These are phyloP conservation scores for Orbilia blumenaviensis DNA, from an alignment of 2,329 filamentous ascomycete genomes.

Conservation along the genomic window DNA sequence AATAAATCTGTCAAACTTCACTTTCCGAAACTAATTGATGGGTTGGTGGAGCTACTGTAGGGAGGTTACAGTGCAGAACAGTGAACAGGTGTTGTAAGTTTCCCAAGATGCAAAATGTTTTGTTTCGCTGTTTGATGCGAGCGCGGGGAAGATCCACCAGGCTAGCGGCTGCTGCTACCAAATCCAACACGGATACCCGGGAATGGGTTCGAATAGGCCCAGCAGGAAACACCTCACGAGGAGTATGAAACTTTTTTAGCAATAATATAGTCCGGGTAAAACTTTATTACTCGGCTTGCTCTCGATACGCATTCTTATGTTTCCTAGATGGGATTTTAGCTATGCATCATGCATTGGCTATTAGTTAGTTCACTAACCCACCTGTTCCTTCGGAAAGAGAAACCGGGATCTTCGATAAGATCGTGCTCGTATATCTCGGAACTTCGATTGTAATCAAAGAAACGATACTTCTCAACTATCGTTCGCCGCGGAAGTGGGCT, in stretches of 20 bases:
- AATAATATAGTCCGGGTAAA: too few relatives aligned
- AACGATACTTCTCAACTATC: too few relatives aligned
- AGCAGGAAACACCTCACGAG: conserved; percentile 3
- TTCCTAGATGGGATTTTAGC: too few relatives aligned
- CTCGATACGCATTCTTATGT: too few relatives aligned
- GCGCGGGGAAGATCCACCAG: not conserved
- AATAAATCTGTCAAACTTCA: not conserved
- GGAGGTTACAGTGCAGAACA: not conserved
- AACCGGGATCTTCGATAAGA: not conserved
- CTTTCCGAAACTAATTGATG: not conserved
- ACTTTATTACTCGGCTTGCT: too few relatives aligned
- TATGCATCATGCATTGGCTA: not conserved
- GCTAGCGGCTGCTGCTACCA: conserved; percentile 15
- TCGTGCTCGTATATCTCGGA: too few relatives aligned
- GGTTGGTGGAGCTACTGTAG: not conserved
- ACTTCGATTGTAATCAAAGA: too few relatives aligned
- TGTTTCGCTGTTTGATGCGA: conserved; percentile 8
- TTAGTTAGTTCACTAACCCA: too few relatives aligned
- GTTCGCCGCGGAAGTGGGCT: too few relatives aligned
- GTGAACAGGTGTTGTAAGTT: conserved; percentile 13
- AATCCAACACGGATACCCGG: conserved; percentile 19
- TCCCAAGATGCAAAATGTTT: not conserved
- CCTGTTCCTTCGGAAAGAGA: too few relatives aligned
- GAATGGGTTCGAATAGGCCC: conserved; percentile 11
- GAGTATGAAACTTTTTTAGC: not conserved